Conservation (phyloP, 176 grass and related monocot species). For the Elymus sibiricus region DNA sequence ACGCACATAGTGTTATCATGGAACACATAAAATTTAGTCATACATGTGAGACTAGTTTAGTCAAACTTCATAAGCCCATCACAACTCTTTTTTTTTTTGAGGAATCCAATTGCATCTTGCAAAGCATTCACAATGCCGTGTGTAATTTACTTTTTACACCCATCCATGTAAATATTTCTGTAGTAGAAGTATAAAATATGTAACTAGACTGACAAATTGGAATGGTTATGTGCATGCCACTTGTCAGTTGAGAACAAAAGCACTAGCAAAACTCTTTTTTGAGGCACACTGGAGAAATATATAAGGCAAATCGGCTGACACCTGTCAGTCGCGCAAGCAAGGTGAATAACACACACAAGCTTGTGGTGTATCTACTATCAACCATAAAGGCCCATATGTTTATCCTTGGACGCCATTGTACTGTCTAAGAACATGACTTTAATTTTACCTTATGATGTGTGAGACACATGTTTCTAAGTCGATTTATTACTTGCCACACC, state of each 20-base stretch:
- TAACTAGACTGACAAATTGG: neutral
- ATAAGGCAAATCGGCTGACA: neutral
- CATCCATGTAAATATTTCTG: neutral
- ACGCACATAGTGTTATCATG: constrained; percentile 17
- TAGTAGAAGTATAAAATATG: neutral
- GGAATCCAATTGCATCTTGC: neutral
- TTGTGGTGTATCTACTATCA: neutral
- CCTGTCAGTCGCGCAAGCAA: neutral
- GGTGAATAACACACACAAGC: neutral
- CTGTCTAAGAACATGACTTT: neutral
- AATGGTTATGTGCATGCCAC: neutral
- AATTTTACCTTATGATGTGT: neutral
- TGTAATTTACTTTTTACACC: constrained; percentile 6
- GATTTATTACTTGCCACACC: neutral
- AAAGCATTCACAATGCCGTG: neutral
- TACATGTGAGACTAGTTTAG: neutral
- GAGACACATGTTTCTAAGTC: neutral
- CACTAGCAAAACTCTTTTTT: neutral
- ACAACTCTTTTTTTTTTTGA: neutral
- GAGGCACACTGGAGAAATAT: neutral
- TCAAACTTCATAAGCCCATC: neutral
- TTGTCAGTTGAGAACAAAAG: neutral
- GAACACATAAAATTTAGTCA: neutral
- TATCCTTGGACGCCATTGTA: neutral
- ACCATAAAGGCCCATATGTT: neutral